Conservation (phyloP, 1,139 yeast species). For the Blastobotrys arbuscula region DNA sequence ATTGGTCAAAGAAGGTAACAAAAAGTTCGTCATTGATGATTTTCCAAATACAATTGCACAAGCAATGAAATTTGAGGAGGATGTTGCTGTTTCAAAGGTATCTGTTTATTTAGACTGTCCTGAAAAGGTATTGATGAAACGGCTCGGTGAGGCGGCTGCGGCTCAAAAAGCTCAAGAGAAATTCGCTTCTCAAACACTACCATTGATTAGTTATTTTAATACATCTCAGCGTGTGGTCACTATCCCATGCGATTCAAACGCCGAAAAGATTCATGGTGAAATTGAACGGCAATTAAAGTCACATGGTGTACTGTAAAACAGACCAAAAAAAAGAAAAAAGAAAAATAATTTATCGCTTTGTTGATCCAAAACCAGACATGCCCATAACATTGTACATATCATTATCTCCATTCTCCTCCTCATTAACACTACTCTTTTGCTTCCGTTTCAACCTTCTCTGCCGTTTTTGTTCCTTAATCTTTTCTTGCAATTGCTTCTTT, state of each 20-base stretch:
- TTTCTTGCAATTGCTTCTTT: constrained; percentile 41
- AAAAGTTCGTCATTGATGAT: constrained; percentile 77
- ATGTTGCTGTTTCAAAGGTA: constrained; percentile 64
- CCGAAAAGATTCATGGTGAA: constrained; percentile 63
- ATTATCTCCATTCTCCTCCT: constrained; percentile 17
- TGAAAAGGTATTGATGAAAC: constrained; percentile 73
- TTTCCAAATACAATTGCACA: constrained; percentile 98
- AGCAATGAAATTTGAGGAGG: constrained; percentile 80
- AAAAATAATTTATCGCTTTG: constrained; percentile 5
- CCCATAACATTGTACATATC: constrained; percentile 53
- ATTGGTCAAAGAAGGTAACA: constrained; percentile 45
- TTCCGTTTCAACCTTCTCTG: constrained; percentile 25
- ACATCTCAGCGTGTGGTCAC: constrained; percentile 69
- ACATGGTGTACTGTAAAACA: no score
- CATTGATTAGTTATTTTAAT: constrained; percentile 80
- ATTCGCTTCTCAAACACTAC: constrained; percentile 59
- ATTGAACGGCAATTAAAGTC: constrained; percentile 37
- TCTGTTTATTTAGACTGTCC: constrained; percentile 91
- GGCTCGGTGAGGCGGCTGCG: constrained; percentile 62
- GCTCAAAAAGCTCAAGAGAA: constrained; percentile 37
- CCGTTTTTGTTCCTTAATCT: constrained; percentile 23
- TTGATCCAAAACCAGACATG: constrained; percentile 33
- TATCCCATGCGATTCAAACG: constrained; percentile 70
- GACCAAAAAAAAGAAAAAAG: background rate
- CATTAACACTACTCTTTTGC: constrained; percentile 16